These are phyloP conservation scores for Aspergillus sp. DNA, from an alignment of 2,329 filamentous ascomycete genomes.

Conservation along the genomic window DNA sequence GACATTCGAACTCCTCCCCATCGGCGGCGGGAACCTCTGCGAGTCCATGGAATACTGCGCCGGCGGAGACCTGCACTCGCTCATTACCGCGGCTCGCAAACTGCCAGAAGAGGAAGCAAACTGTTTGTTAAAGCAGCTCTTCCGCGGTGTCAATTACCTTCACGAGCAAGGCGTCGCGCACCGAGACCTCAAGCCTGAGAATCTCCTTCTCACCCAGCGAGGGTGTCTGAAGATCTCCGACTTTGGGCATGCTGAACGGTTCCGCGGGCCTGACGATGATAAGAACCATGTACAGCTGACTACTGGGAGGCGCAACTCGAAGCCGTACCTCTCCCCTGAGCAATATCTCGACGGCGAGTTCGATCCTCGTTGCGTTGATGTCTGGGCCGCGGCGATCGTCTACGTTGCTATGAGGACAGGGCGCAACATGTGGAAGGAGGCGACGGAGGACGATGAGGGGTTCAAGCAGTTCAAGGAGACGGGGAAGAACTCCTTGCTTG, in stretches of 20 bases:
- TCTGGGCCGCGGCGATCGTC: conserved; percentile 1
- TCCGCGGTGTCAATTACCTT: not conserved
- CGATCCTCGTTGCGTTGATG: not conserved
- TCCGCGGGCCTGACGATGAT: not conserved
- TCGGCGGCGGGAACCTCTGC: not conserved
- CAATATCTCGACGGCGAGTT: not conserved
- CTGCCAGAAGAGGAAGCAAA: not conserved
- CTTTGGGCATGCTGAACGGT: not conserved
- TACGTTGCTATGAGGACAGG: conserved; percentile 1
- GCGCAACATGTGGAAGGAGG: not conserved
- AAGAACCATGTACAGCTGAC: not conserved
- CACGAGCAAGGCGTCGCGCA: not conserved
- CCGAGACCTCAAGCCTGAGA: not conserved
- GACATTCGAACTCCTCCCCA: not conserved
- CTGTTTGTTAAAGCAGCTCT: not conserved
- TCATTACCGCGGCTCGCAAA: not conserved
- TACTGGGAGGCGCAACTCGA: not conserved
- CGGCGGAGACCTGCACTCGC: not conserved
- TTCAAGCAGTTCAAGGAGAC: not conserved
- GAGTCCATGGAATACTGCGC: not conserved
- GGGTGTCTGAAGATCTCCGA: not conserved
- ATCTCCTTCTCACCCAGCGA: not conserved
- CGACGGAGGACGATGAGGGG: not conserved
- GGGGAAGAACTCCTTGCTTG: not conserved
- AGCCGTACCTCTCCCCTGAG: not conserved